Evolutionary conservation across 1,284 basidiomycete genomes (phyloP), one percentile per base, ranked within the genome.

Genomic region (Moesziomyces aphidis): DNA sequence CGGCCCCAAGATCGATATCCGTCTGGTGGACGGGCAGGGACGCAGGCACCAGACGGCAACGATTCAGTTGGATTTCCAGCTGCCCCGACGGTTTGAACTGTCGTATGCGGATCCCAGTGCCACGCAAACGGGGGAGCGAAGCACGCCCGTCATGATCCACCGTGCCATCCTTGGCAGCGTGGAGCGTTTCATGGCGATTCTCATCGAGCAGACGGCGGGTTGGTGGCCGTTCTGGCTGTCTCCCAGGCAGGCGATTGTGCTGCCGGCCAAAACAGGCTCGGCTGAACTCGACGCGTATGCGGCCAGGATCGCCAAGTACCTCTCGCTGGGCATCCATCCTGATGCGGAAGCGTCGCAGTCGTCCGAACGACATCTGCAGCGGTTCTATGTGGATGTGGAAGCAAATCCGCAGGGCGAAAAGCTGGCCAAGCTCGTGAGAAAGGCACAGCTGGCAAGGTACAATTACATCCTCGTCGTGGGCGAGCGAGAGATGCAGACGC

Each of bases 1-100:
- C 54, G 83, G 83, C 1, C 83, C 83, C 50, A 84, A 84, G 61
- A 84, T 84, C 44, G 83, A 84, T 47, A 79, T 83, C 52, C 76
- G 81, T 7, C 72, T 84, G 4, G 74, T 83, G 4, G 83, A 84
- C 43, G 76, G 77, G 0, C 67, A 74, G 50, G 80, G 81, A 6
- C 54, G 81, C 15, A 54, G 77, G 19, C 81, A 83, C 49, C 83
- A 84, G 54, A 83, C 82, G 0, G 83, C 83, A 1, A 84, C 83
- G 21, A 84, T 84, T 45, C 83, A 84, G 56, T 70, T 84, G 11
- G 83, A 84, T 51, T 84, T 84, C 50, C 83, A 84, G 65, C 69
- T 84, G 13, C 83, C 83, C 0, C 65, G 72, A 44, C 68, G 83
- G 2, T 84, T 84, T 52, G 65, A 77, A 24, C 64, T 84, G 7